phyloP scores from a whole-genome alignment of 2,329 filamentous ascomycete species.

The Cladophialophora carrionii region DNA sequence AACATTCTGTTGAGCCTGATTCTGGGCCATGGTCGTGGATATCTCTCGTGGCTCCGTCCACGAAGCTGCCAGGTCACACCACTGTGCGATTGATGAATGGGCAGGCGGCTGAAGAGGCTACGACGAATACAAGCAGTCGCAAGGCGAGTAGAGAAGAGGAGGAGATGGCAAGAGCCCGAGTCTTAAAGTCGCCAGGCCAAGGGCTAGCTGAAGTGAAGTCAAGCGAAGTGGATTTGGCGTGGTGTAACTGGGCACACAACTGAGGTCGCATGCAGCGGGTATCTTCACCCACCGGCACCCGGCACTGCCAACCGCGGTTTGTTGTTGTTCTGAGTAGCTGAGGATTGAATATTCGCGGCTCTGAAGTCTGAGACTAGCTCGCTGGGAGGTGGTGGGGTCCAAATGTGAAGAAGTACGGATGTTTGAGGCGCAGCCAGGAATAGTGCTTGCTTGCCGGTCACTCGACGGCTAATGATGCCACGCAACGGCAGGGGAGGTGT shows the following conservation, averaged over 20 bases:
- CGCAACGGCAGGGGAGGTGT: slow-evolving; percentile 3
- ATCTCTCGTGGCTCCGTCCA: slow-evolving; percentile 23
- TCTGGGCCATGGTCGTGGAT: slow-evolving; percentile 49
- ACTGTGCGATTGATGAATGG: slow-evolving; percentile 45
- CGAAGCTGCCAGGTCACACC: slow-evolving; percentile 46
- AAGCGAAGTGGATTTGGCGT: slow-evolving; percentile 23
- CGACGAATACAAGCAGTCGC: slow-evolving; percentile 16
- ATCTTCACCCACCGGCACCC: slow-evolving; percentile 18
- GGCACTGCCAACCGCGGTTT: slow-evolving; percentile 11
- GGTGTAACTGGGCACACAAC: slow-evolving; percentile 29
- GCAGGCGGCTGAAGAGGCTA: slow-evolving; percentile 4
- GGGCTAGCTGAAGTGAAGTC: slow-evolving; percentile 24
- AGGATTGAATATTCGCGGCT: not conserved
- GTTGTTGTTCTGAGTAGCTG: slow-evolving; percentile 8
- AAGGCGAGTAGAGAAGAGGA: slow-evolving; percentile 40
- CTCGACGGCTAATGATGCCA: slow-evolving; percentile 13
- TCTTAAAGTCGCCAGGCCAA: slow-evolving; percentile 19
- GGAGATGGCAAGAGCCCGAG: slow-evolving; percentile 13
- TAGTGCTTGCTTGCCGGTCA: slow-evolving; percentile 18
- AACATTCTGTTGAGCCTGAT: slow-evolving; percentile 55
- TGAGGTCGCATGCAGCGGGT: slow-evolving; percentile 24
- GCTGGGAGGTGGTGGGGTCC: slow-evolving; percentile 32
- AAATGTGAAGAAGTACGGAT: slow-evolving; percentile 20
- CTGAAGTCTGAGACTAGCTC: slow-evolving; percentile 30
- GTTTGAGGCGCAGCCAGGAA: slow-evolving; percentile 33